Evolutionary conservation across 176 grass and related monocot genomes (phyloP), one percentile per base, ranked within the genome.

Genomic region (Carex parvula): DNA sequence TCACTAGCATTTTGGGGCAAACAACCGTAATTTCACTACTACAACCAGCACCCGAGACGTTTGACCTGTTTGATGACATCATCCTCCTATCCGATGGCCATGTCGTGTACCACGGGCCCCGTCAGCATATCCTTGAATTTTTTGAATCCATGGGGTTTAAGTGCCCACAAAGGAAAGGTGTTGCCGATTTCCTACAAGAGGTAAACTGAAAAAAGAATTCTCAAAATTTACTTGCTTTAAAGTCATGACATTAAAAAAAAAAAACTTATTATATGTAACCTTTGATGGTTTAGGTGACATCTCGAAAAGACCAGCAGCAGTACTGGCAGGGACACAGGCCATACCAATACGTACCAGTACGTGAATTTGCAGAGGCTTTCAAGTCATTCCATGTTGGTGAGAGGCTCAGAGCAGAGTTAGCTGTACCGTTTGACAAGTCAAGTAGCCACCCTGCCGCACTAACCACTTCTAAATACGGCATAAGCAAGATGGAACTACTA

Each of bases 121-220:
- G 83, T 8, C 88, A 90, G 84, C 8, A 90, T 83, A 86, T 92
- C 35, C 81, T 92, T 15, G 91, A 92, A 58, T 92, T 92, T 85
- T 92, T 92, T 52, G 91, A 90, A 74, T 79, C 57, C 4, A 85
- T 87, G 83, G 91, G 91, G 22, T 92, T 92, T 79, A 92, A 88
- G 72, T 92, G 91, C 61, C 91, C 91, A 0, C 83, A 86, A 3
- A 89, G 88, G 59, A 90, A 92, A 80, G 91, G 91, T 11, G 80
- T 92, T 32, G 88, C 91, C 0, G 91, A 92, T 89, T 92, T 92
- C 53, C 65, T 92, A 67, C 91, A 92, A 88, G 91, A 92, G 72
- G 90, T 92, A 76, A 92, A 86, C 57, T 91, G 70, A 80, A 80
- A 89, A 80, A 29, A 86, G 86, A 79, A 80, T 88, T 71, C 80